Base-by-base conservation (phyloP, 148 eudicot genomes). In the Chenopodium formosanum region DNA sequence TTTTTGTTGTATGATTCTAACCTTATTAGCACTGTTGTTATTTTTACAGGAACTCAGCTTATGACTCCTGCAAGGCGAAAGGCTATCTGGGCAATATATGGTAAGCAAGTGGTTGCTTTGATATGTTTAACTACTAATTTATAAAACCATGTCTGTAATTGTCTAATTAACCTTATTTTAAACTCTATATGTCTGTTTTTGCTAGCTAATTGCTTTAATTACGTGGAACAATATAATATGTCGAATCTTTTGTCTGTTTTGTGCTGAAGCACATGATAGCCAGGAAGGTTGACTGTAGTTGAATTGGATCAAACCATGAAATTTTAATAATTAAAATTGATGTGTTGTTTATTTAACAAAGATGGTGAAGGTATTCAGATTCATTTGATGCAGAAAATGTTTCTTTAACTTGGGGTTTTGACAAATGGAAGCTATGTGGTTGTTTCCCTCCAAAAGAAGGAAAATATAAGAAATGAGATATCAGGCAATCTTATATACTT, bases 11-110 rank as follows among this genome's bases (percentile, higher is more conserved):
- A 52, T 68, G 82, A 77, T 75, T 73, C 83, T 82, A 62, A 84
- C 71, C 48, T 74, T 64, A 66, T 78, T 78, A 62, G 72, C n/a
- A 48, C 23, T 50, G 67, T 58, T 64, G 65, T 25, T 46, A 34
- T 56, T 86, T 40, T 82, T 73, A 63, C 89, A 96, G 99, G 99
- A 76, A 96, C 99, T 56, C 66, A 89, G 82, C 88, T 96, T 66
- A 96, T 96, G 99, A 96, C 98, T n/a, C 93, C 98, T 20, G 93
- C 91, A 83, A 96, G 89, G 81, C 85, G 94, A 79, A 91, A 83
- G 85, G 99, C 99, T 78, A 92, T 96, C 62, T 96, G 99, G 99
- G 99, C 99, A 78, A 96, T 96, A 46, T 96, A 96, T 78, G 99
- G 99, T 94, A 76, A 85, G 89, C 46, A 71, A 52, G 47, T 75